phyloP scores from a whole-genome alignment of 192 early-diverging fungal species.

The Phycomyces blakesleeanus region DNA sequence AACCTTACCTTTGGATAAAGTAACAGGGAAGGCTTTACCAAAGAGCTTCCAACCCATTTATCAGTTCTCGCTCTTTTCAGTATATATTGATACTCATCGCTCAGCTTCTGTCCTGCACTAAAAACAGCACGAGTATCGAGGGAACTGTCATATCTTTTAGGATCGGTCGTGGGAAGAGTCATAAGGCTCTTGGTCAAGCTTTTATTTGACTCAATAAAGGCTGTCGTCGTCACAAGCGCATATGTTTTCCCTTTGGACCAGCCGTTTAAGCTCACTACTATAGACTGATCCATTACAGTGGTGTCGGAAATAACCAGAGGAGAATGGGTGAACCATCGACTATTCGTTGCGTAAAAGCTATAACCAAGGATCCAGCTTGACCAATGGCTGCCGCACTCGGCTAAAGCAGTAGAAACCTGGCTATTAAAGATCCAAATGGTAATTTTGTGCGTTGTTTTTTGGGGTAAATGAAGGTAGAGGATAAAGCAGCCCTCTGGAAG shows the following conservation, averaged over 20 bases:
- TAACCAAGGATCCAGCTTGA: constrained; percentile 8
- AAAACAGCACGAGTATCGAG: constrained; percentile 11
- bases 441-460: background rate
- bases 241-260: background rate
- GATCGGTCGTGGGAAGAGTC: background rate
- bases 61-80: constrained; percentile 40
- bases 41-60: constrained; percentile 40
- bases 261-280: background rate
- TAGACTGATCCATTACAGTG: background rate
- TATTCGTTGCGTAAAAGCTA: background rate
- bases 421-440: background rate
- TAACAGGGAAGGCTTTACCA: constrained; percentile 42
- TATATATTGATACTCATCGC: constrained; percentile 53
- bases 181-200: background rate
- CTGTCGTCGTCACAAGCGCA: constrained; percentile 3
- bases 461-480: background rate
- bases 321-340: background rate
- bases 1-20: constrained; percentile 38
- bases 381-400: constrained; percentile 1
- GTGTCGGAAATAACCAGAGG: constrained; percentile 1
- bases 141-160: background rate
- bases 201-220: background rate
- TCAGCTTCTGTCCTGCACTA: constrained; percentile 31
- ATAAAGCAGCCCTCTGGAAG: constrained; percentile 5
- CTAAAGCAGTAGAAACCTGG: background rate